A percentile compares a stretch with the other conserved stretches of the same genome.
phyloP scores from a whole-genome alignment of 352 stramenopile genomes.

The Phytophthora melonis region DNA sequence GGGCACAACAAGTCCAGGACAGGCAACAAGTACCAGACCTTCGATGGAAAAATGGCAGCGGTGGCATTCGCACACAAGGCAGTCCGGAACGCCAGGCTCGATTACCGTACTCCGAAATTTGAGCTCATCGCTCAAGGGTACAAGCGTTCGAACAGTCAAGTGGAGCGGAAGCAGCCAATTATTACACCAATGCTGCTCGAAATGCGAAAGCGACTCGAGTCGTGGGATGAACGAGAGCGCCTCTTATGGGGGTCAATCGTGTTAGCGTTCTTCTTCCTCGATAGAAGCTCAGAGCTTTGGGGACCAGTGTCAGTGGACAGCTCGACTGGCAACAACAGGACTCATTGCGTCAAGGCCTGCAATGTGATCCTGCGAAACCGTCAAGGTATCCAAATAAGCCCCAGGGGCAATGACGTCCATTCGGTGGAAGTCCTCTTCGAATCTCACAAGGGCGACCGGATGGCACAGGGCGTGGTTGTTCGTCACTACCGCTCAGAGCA shows the following conservation, averaged over 20 bases:
- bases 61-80: background rate
- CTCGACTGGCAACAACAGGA: background rate
- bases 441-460: conserved; percentile 21
- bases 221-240: background rate
- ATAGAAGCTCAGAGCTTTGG: conserved; percentile 37
- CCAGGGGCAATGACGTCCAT: background rate
- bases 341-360: conserved; percentile 11
- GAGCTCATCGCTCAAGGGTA: background rate
- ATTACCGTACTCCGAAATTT: background rate
- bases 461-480: conserved; percentile 9
- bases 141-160: conserved; percentile 12
- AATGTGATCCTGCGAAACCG: conserved; percentile 12
- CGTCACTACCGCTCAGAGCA: conserved; percentile 26
- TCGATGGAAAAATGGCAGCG: background rate
- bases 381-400: background rate
- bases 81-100: background rate
- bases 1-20: background rate
- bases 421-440: conserved; percentile 15
- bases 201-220: conserved; percentile 8
- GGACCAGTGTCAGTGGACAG: conserved; percentile 11
- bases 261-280: conserved; percentile 16
- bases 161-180: conserved; percentile 46
- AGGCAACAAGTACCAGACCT: conserved; percentile 1
- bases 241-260: conserved; percentile 19
- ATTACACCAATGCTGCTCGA: conserved; percentile 39